phyloP scores from a whole-genome alignment of 345 rosid genomes.

The Linum tenue region DNA sequence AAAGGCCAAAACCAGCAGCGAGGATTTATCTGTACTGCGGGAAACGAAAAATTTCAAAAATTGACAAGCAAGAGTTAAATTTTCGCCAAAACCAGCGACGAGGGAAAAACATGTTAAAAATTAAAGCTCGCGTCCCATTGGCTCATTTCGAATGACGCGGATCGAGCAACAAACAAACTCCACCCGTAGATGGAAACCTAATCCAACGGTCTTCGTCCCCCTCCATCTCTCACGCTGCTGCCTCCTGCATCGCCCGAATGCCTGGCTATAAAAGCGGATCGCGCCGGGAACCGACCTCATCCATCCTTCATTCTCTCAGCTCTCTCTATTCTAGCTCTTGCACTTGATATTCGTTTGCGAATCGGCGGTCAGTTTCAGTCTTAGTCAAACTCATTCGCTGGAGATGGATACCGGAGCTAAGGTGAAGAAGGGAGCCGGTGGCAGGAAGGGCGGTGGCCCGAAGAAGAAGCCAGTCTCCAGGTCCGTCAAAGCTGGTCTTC shows the following conservation, averaged over 20 bases:
- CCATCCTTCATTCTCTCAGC: background rate
- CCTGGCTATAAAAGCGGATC: background rate
- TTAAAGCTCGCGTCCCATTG: background rate
- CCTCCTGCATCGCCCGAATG: background rate
- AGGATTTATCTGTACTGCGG: background rate
- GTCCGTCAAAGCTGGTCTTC: constrained; percentile 62
- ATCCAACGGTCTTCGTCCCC: background rate
- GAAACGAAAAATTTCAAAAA: background rate
- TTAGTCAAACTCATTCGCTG: background rate
- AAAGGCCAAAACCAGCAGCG: background rate
- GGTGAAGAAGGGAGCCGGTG: constrained; percentile 56
- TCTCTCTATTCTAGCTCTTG: background rate
- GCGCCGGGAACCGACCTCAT: background rate
- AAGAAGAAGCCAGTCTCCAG: constrained; percentile 79
- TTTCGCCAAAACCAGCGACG: background rate
- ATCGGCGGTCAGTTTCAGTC: background rate
- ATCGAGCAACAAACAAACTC: background rate
- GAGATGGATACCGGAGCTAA: constrained; percentile 50
- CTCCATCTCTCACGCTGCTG: background rate
- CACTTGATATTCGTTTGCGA: background rate
- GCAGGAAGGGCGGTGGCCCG: constrained; percentile 64
- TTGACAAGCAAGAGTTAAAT: background rate
- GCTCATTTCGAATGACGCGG: background rate
- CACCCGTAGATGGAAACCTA: background rate
- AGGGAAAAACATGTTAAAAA: background rate